phyloP scores from a whole-genome alignment of 2,329 filamentous ascomycete genomes.

The Fusarium nisikadoi region DNA sequence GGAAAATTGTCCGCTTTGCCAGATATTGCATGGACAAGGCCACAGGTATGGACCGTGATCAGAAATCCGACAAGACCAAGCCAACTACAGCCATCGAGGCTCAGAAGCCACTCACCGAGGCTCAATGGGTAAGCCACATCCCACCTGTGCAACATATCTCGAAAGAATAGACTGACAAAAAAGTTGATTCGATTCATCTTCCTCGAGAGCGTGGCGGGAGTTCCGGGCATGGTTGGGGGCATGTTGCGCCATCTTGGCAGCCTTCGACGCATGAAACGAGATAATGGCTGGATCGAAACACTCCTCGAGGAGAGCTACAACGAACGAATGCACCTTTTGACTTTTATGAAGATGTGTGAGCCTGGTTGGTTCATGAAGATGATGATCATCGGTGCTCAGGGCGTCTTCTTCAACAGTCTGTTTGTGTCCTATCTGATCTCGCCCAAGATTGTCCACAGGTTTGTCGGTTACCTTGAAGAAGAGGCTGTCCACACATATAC shows the following conservation, averaged over 20 bases:
- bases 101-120: slow-evolving; percentile 76
- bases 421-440: slow-evolving; percentile 90
- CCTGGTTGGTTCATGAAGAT: slow-evolving; percentile 86
- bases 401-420: slow-evolving; percentile 95
- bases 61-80: slow-evolving; percentile 70
- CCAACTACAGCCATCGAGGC: slow-evolving; percentile 66
- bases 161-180: slow-evolving; percentile 21
- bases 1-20: slow-evolving; percentile 78
- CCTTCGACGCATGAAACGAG: slow-evolving; percentile 85
- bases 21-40: slow-evolving; percentile 84
- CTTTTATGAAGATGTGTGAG: slow-evolving; percentile 88
- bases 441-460: slow-evolving; percentile 89
- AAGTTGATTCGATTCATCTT: slow-evolving; percentile 87
- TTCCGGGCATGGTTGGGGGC: slow-evolving; percentile 95
- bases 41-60: slow-evolving; percentile 78
- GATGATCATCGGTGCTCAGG: slow-evolving; percentile 92
- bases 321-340: slow-evolving; percentile 91
- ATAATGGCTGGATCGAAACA: slow-evolving; percentile 97
- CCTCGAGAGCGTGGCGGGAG: slow-evolving; percentile 92
- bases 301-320: slow-evolving; percentile 91
- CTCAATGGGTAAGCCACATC: slow-evolving; percentile 74
- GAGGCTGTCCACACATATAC: slow-evolving; percentile 97
- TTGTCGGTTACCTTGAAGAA: slow-evolving; percentile 97
- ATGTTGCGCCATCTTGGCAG: slow-evolving; percentile 92
- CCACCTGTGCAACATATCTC: background rate